Evolutionary conservation across 495 filamentous ascomycete species (phyloP).

Genomic region (Xylaria bambusicola): DNA sequence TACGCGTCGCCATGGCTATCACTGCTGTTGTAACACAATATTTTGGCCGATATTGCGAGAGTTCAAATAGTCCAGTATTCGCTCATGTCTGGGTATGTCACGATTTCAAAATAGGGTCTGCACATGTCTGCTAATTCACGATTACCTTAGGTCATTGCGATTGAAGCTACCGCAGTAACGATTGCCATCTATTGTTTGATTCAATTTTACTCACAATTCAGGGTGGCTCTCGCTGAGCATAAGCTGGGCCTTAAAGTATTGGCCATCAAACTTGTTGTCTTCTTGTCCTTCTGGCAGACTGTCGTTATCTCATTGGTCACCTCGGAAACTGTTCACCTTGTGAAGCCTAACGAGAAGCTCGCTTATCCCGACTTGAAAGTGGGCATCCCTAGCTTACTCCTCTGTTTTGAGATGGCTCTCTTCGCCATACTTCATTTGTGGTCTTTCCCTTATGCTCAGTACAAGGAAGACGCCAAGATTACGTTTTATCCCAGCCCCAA

Average conservation of each 20-base stretch:
- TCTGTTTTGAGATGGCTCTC: constrained; percentile 86
- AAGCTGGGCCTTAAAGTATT: constrained; percentile 79
- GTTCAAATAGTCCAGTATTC: constrained; percentile 74
- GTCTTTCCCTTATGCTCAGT: constrained; percentile 78
- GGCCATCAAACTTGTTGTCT: constrained; percentile 92
- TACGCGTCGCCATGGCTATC: constrained; percentile 81
- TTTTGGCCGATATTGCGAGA: constrained; percentile 72
- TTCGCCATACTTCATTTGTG: constrained; percentile 79
- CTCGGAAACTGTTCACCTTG: constrained; percentile 54
- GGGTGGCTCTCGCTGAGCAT: constrained; percentile 66
- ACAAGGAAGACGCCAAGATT: constrained; percentile 47
- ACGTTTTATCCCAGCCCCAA: constrained; percentile 38
- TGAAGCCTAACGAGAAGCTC: constrained; percentile 63
- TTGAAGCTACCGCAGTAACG: constrained; percentile 72
- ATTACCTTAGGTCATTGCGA: constrained; percentile 57
- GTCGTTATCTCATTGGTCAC: constrained; percentile 70
- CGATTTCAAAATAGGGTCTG: background rate
- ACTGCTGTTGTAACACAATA: constrained; percentile 74
- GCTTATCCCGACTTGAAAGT: constrained; percentile 75
- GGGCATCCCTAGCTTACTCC: constrained; percentile 74
- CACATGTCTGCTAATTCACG: constrained; percentile 7
- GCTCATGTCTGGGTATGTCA: constrained; percentile 77
- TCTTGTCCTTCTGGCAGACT: constrained; percentile 91
- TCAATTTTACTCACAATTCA: constrained; percentile 83
- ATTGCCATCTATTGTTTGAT: constrained; percentile 93